These are phyloP conservation scores for Cryptosporidium bovis DNA, from an alignment of 169 alveolate genomes.

Conservation along the genomic window DNA sequence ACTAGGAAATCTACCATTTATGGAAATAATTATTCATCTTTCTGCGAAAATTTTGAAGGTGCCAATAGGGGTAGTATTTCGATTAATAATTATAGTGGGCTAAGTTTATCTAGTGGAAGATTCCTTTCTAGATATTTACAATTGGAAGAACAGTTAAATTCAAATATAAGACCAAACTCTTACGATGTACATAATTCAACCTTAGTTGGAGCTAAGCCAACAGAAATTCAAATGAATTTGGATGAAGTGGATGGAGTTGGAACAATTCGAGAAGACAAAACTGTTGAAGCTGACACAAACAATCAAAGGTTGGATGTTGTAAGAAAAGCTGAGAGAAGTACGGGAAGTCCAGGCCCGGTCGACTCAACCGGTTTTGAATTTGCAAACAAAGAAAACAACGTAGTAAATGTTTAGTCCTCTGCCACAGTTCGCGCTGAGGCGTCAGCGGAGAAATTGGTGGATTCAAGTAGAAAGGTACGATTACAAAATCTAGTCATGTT, in stretches of 20 bases:
- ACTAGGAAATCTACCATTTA: slow-evolving; percentile 12
- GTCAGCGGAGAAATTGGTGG: too few species aligned
- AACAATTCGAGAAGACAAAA: too few species aligned
- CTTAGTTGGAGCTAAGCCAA: neutral
- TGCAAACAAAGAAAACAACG: too few species aligned
- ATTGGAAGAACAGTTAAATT: slow-evolving; percentile 45
- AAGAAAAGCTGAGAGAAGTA: too few species aligned
- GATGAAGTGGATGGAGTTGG: neutral
- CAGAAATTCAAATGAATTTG: neutral
- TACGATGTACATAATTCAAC: slow-evolving; percentile 8
- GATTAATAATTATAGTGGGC: neutral
- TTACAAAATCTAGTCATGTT: too few species aligned
- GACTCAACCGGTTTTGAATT: too few species aligned
- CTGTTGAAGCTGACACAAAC: too few species aligned
- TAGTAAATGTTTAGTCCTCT: too few species aligned
- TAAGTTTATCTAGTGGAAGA: slow-evolving; percentile 7
- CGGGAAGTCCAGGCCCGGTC: too few species aligned
- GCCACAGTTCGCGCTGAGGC: too few species aligned
- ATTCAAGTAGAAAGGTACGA: too few species aligned
- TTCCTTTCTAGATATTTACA: slow-evolving; percentile 34
- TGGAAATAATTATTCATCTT: slow-evolving; percentile 9
- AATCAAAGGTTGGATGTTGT: too few species aligned
- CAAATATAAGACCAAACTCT: slow-evolving; percentile 25
- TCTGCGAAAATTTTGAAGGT: slow-evolving; percentile 36
- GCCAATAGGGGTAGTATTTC: slow-evolving; percentile 5